Conservation (phyloP, 1,139 yeast genomes). For the Williopsis jadinii region DNA sequence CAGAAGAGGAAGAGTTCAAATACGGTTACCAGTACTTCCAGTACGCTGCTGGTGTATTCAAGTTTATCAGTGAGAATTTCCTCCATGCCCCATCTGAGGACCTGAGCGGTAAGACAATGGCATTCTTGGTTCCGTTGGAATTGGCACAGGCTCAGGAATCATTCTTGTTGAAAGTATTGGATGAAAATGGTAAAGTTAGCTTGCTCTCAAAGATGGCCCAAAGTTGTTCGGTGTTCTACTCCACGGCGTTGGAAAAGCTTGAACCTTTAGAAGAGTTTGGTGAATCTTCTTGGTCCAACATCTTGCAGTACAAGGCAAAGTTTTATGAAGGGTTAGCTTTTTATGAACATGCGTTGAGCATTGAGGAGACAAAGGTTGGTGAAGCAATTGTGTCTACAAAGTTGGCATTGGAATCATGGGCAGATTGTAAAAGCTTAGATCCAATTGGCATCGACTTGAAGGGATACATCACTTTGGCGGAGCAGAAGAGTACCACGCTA, state of each 20-base stretch:
- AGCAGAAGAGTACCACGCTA: conserved; percentile 30
- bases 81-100: conserved; percentile 87
- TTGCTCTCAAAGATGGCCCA: conserved; percentile 67
- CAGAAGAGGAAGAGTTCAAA: conserved; percentile 45
- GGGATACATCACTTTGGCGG: conserved; percentile 21
- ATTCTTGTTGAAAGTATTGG: conserved; percentile 58
- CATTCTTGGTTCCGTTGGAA: conserved; percentile 57
- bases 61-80: conserved; percentile 71
- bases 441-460: conserved; percentile 26
- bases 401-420: conserved; percentile 34
- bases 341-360: conserved; percentile 33
- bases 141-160: conserved; percentile 88
- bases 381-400: conserved; percentile 66
- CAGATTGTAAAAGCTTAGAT: conserved; percentile 19
- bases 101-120: conserved; percentile 60
- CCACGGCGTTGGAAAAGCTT: conserved; percentile 38
- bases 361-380: conserved; percentile 52
- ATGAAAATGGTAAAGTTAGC: conserved; percentile 46
- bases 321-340: conserved; percentile 41
- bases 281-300: conserved; percentile 36
- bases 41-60: conserved; percentile 74
- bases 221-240: conserved; percentile 52
- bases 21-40: conserved; percentile 57
- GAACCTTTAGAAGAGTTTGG: conserved; percentile 36
- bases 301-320: conserved; percentile 35